Conservation (phyloP, 305 asterid species). For the Solanum hybrid region DNA sequence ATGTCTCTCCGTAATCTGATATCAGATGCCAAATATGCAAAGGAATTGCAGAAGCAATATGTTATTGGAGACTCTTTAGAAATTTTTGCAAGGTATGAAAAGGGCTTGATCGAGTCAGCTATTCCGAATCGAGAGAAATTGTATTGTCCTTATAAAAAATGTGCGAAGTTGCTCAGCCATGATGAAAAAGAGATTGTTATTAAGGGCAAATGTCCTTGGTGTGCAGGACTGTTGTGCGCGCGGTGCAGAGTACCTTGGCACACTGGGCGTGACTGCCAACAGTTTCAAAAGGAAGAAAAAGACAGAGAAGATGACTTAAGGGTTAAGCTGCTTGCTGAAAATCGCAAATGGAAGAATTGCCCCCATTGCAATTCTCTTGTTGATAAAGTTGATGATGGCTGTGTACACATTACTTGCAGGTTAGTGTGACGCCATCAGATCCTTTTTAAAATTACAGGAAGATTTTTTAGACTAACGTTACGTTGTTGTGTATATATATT, state of each 20-base stretch:
- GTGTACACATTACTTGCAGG: slow-evolving; percentile 45
- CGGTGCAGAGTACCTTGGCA: slow-evolving; percentile 22
- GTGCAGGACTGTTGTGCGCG: slow-evolving; percentile 13
- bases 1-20: neutral
- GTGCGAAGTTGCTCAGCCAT: slow-evolving; percentile 9
- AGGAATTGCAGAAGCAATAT: neutral
- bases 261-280: slow-evolving; percentile 6
- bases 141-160: slow-evolving; percentile 18
- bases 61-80: neutral
- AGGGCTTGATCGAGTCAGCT: neutral
- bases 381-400: slow-evolving; percentile 25
- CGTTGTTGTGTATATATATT: neutral
- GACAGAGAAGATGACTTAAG: slow-evolving; percentile 12
- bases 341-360: slow-evolving; percentile 24
- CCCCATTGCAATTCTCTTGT: slow-evolving; percentile 15
- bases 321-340: slow-evolving; percentile 15
- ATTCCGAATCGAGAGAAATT: neutral
- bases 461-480: neutral
- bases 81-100: neutral
- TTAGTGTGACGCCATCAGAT: neutral
- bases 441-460: neutral
- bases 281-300: neutral
- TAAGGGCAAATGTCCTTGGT: slow-evolving; percentile 13
- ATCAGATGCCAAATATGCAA: neutral
- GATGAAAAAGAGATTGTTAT: neutral